These are phyloP conservation scores for Schizochytrium sp. DNA, from an alignment of 108 stramenopile genomes.

Conservation along the genomic window DNA sequence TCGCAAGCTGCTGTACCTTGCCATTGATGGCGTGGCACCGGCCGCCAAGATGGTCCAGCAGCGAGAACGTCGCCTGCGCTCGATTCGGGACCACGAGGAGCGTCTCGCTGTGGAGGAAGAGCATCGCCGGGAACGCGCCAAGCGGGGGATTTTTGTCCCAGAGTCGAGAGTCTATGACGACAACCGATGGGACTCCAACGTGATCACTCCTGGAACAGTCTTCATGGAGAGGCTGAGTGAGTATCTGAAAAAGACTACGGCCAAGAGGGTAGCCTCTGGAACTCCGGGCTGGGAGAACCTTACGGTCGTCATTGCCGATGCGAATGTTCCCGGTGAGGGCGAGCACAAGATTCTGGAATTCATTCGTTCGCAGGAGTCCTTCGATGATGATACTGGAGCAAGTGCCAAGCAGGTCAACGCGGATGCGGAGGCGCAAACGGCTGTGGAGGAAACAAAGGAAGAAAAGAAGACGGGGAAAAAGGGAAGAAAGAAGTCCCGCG, in stretches of 20 bases:
- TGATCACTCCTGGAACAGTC: constrained; percentile 95
- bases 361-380: constrained; percentile 61
- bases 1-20: constrained; percentile 72
- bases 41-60: constrained; percentile 96
- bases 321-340: constrained; percentile 84
- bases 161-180: too few relatives aligned
- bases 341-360: constrained; percentile 98
- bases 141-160: constrained; percentile 46
- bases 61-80: constrained; percentile 76
- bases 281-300: constrained; percentile 78
- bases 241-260: constrained; percentile 63
- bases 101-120: constrained; percentile 65
- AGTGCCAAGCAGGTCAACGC: not conserved
- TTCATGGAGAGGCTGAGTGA: constrained; percentile 76
- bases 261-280: constrained; percentile 53
- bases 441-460: constrained; percentile 38
- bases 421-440: not conserved
- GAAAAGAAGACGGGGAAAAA: not conserved
- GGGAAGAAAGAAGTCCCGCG: not conserved
- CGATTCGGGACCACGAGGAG: constrained; percentile 88
- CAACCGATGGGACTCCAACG: constrained; percentile 81
- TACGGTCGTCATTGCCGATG: constrained; percentile 82
- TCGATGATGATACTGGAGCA: not conserved
- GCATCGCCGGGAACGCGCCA: constrained; percentile 59
- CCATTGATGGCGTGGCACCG: constrained; percentile 92